Evolutionary conservation across 2,329 filamentous ascomycete species (phyloP), one percentile per base, ranked within the genome.

Genomic region (Aspergillus sp.): DNA sequence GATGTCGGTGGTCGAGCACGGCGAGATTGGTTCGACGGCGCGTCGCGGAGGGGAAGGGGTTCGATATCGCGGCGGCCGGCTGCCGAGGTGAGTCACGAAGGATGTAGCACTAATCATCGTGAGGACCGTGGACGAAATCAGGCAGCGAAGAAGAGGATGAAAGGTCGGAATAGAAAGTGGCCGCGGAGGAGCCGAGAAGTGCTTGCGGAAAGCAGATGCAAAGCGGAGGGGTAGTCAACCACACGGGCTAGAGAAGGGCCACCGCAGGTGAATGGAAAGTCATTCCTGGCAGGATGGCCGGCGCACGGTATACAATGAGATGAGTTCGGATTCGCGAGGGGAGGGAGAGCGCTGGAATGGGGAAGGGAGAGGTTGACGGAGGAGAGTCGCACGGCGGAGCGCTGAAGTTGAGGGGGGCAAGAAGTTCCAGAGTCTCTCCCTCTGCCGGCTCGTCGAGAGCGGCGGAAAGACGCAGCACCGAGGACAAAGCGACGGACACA

Each of bases 41-140:
- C 78, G 74, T 74, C 76, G 72, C 71, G 79, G 80, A 67, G 80
- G 80, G 17, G 80, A 81, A 59, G 80, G 80, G 59, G 80, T 81
- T 66, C 77, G 77, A 68, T 81, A 81, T 53, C 76, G 74, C 57
- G 74, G 71, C 60, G 79, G 79, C 60, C 77, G 78, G 63, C 68
- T 68, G 58, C 71, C 74, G 59, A 71, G 60, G 43, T 73, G 72
- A 59, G 66, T 71, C 55, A 75, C 63, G 57, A 79, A 80, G 38
- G 77, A 79, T 23, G 75, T 74, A 63, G 77, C 71, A 61, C 67
- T 74, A 64, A 77, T 75, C 77, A 79, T 80, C 54, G 62, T 69
- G 57, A 62, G 51, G 13, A 49, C 49, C 19, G 45, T 25, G n/a
- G 52, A 66, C 49, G 34, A 17, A 38, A 47, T 64, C 48, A 57